phyloP scores from a whole-genome alignment of 306 rosid genomes.

The Pterocarpus macrocarpus region DNA sequence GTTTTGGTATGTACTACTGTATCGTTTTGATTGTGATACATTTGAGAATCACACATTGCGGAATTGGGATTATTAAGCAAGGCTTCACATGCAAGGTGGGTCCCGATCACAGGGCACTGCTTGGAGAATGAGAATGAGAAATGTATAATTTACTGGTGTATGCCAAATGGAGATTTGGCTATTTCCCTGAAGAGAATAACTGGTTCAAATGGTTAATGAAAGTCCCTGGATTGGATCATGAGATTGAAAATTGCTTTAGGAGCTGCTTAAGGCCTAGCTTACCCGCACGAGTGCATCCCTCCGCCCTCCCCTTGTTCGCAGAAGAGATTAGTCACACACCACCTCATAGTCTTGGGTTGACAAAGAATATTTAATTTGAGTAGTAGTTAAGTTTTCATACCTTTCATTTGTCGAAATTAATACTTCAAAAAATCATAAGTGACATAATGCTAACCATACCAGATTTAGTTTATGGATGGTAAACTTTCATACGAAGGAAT shows the following conservation, averaged over 20 bases:
- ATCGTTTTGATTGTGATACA: too few species aligned
- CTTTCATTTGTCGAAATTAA: too few species aligned
- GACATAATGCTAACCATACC: too few species aligned
- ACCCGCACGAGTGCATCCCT: slow-evolving; percentile 84
- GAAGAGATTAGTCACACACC: slow-evolving; percentile 41
- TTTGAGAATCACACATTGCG: slow-evolving; percentile 59
- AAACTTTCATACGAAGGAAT: too few species aligned
- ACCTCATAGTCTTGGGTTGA: too few species aligned
- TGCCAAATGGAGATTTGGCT: slow-evolving; percentile 89
- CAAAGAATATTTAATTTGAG: too few species aligned
- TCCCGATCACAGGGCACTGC: slow-evolving; percentile 90
- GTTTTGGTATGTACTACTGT: too few species aligned
- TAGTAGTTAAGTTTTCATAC: too few species aligned
- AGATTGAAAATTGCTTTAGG: slow-evolving; percentile 92
- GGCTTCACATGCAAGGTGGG: slow-evolving; percentile 78
- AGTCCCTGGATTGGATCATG: slow-evolving; percentile 93
- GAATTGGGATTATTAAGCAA: slow-evolving; percentile 77
- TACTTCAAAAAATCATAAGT: too few species aligned
- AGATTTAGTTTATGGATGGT: too few species aligned
- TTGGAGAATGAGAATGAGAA: slow-evolving; percentile 81
- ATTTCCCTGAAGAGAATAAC: slow-evolving; percentile 68
- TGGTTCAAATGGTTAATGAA: slow-evolving; percentile 55
- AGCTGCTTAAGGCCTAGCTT: slow-evolving; percentile 85
- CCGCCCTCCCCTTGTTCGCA: slow-evolving; percentile 73
- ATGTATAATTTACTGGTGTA: slow-evolving; percentile 78